These are phyloP conservation scores for Neurospora sp. DNA, from an alignment of 2,329 filamentous ascomycete species.

Conservation along the genomic window DNA sequence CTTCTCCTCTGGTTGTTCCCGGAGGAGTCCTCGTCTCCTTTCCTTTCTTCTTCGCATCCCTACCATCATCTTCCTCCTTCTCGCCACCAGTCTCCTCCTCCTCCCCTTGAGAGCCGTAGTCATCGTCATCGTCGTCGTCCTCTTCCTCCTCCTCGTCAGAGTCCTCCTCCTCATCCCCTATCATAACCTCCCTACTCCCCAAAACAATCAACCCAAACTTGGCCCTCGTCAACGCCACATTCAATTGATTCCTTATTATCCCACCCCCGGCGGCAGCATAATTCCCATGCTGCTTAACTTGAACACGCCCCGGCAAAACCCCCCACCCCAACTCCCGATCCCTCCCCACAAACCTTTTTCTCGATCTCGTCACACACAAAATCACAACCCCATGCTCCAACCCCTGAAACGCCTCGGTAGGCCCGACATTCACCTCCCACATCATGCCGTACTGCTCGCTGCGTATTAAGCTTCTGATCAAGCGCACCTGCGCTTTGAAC, in stretches of 20 bases:
- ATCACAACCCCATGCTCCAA: constrained; percentile 17
- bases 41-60: background rate
- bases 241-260: constrained; percentile 13
- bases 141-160: background rate
- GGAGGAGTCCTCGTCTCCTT: background rate
- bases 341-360: constrained; percentile 11
- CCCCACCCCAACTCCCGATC: constrained; percentile 16
- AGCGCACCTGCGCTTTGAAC: constrained; percentile 16
- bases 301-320: constrained; percentile 3
- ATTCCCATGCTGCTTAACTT: too few species aligned
- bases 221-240: constrained; percentile 18
- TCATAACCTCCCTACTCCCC: constrained; percentile 11
- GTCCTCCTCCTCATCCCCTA: background rate
- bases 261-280: background rate
- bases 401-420: constrained; percentile 18
- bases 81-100: too few species aligned
- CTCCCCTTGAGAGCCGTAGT: background rate
- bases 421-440: constrained; percentile 17
- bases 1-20: background rate
- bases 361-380: constrained; percentile 16
- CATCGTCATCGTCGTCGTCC: background rate
- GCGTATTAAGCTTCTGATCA: constrained; percentile 9
- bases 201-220: constrained; percentile 16
- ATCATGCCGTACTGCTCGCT: background rate
- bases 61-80: background rate